Base-by-base conservation (phyloP, 2,329 filamentous ascomycete genomes). In the Xylariaceae sp. region DNA sequence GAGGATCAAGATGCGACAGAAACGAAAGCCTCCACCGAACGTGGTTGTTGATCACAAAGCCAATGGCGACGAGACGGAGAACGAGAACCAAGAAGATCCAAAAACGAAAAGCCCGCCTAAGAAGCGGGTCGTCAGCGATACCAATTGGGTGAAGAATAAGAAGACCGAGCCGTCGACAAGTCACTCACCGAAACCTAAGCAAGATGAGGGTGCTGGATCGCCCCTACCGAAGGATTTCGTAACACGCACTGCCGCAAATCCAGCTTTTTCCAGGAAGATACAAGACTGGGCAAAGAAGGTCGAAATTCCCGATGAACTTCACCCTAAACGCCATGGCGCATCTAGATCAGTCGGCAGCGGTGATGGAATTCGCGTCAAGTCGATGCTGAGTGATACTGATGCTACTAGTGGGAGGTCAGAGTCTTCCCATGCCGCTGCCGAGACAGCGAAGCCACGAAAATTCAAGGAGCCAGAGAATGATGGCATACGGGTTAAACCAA, bases 111-210 rank as follows among this genome's bases (percentile, higher is more conserved):
- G 79, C 48, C 85, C 90, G 44, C 93, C 93, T 16, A 92, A 91
- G 75, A 97, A 96, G 80, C 86, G 93, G 61, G 91, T 98, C 51
- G 86, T 97, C 59, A 97, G 93, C 71, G 93, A 98, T 75, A 89
- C 90, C 52, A 90, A 96, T 75, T 98, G 93, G 90, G 85, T 85
- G 74, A 87, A 86, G 68, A 73, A 75, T 71, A 81, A 79, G 56
- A 81, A 79, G 57, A 80, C 78, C 56, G 80, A 72, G 54, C 74
- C 80, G 7, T 71, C 78, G 0, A 77, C 74, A 56, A 76, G 73
- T 57, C 70, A 71, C 12, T 73, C 76, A 2, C 75, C 76, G 1
- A 73, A 74, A 55, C 60, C 63, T 3, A 69, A 69, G 44, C 71
- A 71, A 48, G 63, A 60, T 3, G 54, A 66, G 4, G 71, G 73